Base-by-base conservation (phyloP, 495 filamentous ascomycete species). In the Mytilinidion resinicola region DNA sequence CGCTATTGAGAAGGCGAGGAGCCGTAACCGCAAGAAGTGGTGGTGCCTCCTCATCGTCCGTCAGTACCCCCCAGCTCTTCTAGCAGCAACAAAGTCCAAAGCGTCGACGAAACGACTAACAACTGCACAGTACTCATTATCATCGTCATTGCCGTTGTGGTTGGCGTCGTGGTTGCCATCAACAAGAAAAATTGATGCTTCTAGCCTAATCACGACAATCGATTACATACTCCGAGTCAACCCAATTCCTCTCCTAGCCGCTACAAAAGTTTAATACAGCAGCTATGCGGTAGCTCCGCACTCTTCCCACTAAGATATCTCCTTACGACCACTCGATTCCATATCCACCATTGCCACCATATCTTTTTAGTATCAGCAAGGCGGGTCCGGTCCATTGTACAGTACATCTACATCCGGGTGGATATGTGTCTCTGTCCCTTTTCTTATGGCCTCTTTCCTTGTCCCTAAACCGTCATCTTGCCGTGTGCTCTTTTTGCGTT, bases 21-120 rank as follows among this genome's bases (percentile, higher is more conserved):
- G 80, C 51, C 84, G 86, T 37, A 82, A 89, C 60, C 88, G 84
- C 76, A 96, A 95, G 90, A 98, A 97, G 88, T 98, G 93, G 93
- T 92, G 89, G 68, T 96, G 91, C 73, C 72, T 96, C 68, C 81
- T 86, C 65, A 88, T 97, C 62, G 48, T 65, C 64, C 15, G 53
- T 56, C 39, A 21, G 59, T 62, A 21, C 35, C 5, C 19, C n/a
- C 21, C 12, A 17, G n/a, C n/a, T 1, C 6, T 38, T 51, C 38
- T 35, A n/a, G 12, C 19, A 11, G 34, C 15, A 19, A 21, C n/a
- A 10, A 12, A 35, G 20, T 11, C 51, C 51, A 55, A 52, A 66
- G 73, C 15, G 7, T 48, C 61, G 6, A 73, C 59, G 14, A 81
- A 78, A 81, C 33, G 35, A 80, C 81, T 58, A 69, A 49, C 12